Evolutionary conservation across 1,284 basidiomycete genomes (phyloP).

Genomic region (Athelia psychrophila): DNA sequence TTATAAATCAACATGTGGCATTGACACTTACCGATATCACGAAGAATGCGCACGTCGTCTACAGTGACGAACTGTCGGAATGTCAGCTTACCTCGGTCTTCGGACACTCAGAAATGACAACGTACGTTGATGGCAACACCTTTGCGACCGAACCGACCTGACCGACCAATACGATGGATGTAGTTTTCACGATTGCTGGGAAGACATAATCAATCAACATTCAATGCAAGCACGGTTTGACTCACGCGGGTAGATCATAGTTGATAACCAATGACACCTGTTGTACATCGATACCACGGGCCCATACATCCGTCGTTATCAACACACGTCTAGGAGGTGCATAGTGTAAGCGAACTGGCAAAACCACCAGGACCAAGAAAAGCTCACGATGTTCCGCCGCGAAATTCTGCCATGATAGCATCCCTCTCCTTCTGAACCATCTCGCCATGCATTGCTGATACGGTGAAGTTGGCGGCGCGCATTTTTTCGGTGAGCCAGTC

Average conservation of each 20-base stretch:
- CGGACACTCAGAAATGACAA: too few species aligned
- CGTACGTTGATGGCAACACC: slow-evolving; percentile 88
- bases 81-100: too few species aligned
- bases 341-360: too few species aligned
- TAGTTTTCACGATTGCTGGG: slow-evolving; percentile 91
- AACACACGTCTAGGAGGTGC: too few species aligned
- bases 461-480: slow-evolving; percentile 88
- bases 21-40: slow-evolving; percentile 88
- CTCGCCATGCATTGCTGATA: slow-evolving; percentile 94
- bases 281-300: slow-evolving; percentile 94
- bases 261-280: slow-evolving; percentile 95
- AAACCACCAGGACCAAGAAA: too few species aligned
- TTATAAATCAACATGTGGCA: slow-evolving; percentile 5
- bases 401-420: slow-evolving; percentile 97
- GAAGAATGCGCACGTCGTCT: slow-evolving; percentile 92
- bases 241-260: slow-evolving; percentile 89
- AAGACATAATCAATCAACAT: too few species aligned
- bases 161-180: slow-evolving; percentile 95
- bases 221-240: too few species aligned
- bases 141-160: slow-evolving; percentile 94
- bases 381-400: slow-evolving; percentile 89
- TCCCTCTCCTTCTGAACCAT: slow-evolving; percentile 96
- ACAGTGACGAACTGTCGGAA: slow-evolving; percentile 96
- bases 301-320: slow-evolving; percentile 92
- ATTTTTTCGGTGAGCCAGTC: slow-evolving; percentile 96